These are phyloP conservation scores for Strigomonas oncopelti DNA, from an alignment of 208 protist genomes.

Conservation along the genomic window DNA sequence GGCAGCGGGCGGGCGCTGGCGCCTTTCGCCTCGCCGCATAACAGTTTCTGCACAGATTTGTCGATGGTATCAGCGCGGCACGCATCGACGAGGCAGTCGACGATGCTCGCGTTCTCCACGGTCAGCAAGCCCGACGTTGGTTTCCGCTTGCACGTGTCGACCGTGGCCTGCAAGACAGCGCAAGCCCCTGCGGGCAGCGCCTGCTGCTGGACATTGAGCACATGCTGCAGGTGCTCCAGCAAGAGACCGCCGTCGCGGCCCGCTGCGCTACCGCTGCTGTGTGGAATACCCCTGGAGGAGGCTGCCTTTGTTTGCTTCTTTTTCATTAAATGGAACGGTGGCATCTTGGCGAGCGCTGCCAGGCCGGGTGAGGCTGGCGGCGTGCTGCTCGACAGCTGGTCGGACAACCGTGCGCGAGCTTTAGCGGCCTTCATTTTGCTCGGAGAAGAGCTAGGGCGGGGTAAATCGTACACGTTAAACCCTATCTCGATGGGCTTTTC, in stretches of 20 bases:
- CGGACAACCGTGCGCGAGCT: background rate
- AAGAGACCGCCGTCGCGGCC: background rate
- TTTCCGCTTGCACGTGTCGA: background rate
- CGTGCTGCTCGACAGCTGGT: background rate
- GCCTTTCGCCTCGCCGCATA: background rate
- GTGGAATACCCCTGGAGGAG: background rate
- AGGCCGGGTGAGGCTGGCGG: background rate
- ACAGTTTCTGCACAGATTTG: background rate
- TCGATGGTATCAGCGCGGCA: background rate
- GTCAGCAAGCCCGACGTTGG: background rate
- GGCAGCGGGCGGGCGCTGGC: background rate
- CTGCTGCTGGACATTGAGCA: background rate
- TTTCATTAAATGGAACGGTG: background rate
- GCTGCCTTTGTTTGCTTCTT: background rate
- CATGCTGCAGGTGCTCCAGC: background rate
- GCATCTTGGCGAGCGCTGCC: background rate
- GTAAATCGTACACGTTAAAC: background rate
- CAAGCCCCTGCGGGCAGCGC: background rate
- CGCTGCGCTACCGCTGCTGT: background rate
- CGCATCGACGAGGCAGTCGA: background rate
- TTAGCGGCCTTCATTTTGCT: background rate
- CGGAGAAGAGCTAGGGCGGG: background rate
- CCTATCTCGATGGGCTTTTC: slow-evolving; percentile 5
- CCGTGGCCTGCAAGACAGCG: background rate
- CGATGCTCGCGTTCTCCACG: background rate